Percentiles rank a stretch among this genome's conserved stretches.
Evolutionary conservation across 345 rosid genomes (phyloP).

Genomic region (Camelina laxa): DNA sequence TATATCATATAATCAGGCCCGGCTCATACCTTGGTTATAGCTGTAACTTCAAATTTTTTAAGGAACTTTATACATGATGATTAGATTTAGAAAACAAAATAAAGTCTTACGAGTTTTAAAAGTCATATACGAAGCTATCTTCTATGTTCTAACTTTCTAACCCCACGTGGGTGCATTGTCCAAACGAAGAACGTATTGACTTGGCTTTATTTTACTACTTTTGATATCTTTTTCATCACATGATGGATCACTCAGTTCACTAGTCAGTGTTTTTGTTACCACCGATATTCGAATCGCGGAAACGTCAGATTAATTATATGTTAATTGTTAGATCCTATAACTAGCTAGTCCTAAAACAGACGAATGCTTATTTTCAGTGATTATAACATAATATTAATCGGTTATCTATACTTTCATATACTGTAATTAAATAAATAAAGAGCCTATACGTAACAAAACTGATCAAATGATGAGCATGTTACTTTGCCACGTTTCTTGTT

Average conservation of each 20-base stretch:
- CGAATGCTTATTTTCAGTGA: no score
- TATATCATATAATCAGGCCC: no score
- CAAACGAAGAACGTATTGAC: not conserved
- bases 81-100: not conserved
- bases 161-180: not conserved
- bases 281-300: not conserved
- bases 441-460: not conserved
- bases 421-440: not conserved
- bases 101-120: not conserved
- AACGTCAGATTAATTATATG: not conserved
- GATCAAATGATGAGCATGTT: conserved; percentile 18
- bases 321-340: not conserved
- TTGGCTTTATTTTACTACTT: not conserved
- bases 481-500: conserved; percentile 12
- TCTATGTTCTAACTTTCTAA: not conserved
- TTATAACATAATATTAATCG: no score
- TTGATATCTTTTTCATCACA: conserved; percentile 1
- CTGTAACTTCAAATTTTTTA: no score
- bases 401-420: no score
- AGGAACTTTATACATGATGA: not conserved
- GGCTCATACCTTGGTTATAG: no score
- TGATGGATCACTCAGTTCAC: not conserved
- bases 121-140: not conserved
- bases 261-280: not conserved
- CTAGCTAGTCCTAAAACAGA: no score